Base-by-base conservation (phyloP, 1,139 yeast species). In the Magnusiomyces paraingens region DNA sequence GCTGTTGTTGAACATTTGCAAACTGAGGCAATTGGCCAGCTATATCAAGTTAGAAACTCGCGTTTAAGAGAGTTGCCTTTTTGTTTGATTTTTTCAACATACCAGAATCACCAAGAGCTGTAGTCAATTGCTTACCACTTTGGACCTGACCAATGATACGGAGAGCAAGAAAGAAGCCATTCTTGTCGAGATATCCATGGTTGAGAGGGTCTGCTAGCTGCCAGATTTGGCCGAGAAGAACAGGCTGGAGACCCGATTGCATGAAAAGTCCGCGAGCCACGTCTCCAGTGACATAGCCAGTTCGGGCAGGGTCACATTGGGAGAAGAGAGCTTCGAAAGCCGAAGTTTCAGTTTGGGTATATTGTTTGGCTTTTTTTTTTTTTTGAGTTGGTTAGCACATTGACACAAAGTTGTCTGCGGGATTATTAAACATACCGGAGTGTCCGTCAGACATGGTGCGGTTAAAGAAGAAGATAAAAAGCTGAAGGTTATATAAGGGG, bases 71-170 rank as follows among this genome's bases (percentile, higher is more conserved):
- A n/a, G n/a, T n/a, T n/a, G n/a, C n/a, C n/a, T n/a, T n/a, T n/a
- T n/a, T n/a, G n/a, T n/a, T n/a, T n/a, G n/a, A n/a, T n/a, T n/a
- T n/a, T n/a, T n/a, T n/a, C n/a, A n/a, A n/a, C 60, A 43, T 52
- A 57, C 60, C 59, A 36, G 66, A 63, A 47, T 84, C 83, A 8
- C 80, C 83, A 58, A 81, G 73, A 39, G 74, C 67, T 10, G 78
- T 71, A 8, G 76, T 70, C 0, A 83, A 80, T 53, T 76, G 76
- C 43, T 80, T 79, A 22, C 95, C 95, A 38, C 77, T 72, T 72
- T 94, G 99, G 49, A 89, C 84, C 66, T 89, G 87, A 29, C 95
- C 96, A 65, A 94, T 88, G 62, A 89, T 74, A 68, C 99, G 80
- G 81, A 93, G 78, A 32, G 97, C 96, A 55, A 82, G 78, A 59